phyloP scores from a whole-genome alignment of 1,284 basidiomycete genomes.

The Ustilago vetiveriae region DNA sequence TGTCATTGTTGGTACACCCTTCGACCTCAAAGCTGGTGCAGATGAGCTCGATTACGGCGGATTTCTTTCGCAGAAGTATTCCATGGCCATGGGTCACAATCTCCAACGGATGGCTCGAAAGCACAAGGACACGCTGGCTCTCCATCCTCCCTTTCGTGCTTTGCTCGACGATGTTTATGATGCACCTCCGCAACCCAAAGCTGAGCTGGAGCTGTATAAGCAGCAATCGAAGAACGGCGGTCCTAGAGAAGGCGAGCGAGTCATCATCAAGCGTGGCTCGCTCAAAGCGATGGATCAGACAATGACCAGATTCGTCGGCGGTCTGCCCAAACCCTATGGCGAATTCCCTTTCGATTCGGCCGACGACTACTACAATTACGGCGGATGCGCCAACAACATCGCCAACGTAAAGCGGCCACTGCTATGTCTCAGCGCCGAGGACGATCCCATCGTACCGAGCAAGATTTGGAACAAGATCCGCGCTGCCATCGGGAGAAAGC shows the following conservation, averaged over 20 bases:
- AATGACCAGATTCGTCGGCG: slow-evolving; percentile 80
- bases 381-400: slow-evolving; percentile 55
- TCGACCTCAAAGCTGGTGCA: slow-evolving; percentile 74
- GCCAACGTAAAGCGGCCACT: slow-evolving; percentile 67
- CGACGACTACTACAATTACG: slow-evolving; percentile 78
- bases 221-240: slow-evolving; percentile 39
- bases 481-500: slow-evolving; percentile 41
- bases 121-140: slow-evolving; percentile 53
- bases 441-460: slow-evolving; percentile 82
- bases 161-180: slow-evolving; percentile 51
- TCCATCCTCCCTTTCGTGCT: slow-evolving; percentile 52
- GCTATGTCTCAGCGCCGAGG: slow-evolving; percentile 84
- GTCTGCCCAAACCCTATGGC: slow-evolving; percentile 69
- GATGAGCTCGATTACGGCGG: slow-evolving; percentile 70
- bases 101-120: slow-evolving; percentile 69
- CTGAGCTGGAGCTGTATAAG: slow-evolving; percentile 38
- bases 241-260: slow-evolving; percentile 21
- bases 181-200: slow-evolving; percentile 35
- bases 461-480: slow-evolving; percentile 38
- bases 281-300: slow-evolving; percentile 70
- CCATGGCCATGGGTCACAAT: slow-evolving; percentile 83
- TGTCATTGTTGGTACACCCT: slow-evolving; percentile 82
- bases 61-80: slow-evolving; percentile 79
- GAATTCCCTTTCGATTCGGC: slow-evolving; percentile 71
- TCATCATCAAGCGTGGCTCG: slow-evolving; percentile 46